Conservation (phyloP, 768 basidiomycete species). For the Podaxis sp. region DNA sequence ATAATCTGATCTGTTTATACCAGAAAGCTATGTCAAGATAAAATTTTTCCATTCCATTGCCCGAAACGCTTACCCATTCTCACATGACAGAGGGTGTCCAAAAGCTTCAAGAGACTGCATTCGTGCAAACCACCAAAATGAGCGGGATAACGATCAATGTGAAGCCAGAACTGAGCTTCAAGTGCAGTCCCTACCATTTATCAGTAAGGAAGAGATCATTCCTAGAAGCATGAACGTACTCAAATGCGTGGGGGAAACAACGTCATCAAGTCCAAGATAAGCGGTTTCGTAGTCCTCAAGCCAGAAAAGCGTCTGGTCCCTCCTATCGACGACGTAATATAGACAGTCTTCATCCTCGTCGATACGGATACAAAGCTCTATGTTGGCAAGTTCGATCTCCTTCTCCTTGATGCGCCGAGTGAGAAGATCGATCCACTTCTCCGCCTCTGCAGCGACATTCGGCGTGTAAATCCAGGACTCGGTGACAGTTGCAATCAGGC, state of each 20-base stretch:
- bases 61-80: slow-evolving; percentile 41
- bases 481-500: slow-evolving; percentile 44
- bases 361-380: slow-evolving; percentile 55
- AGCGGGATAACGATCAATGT: slow-evolving; percentile 47
- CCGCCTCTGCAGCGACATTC: slow-evolving; percentile 33
- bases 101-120: slow-evolving; percentile 42
- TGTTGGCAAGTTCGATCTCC: slow-evolving; percentile 31
- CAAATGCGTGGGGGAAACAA: slow-evolving; percentile 50
- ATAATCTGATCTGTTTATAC: slow-evolving; percentile 51
- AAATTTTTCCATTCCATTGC: neutral
- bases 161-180: slow-evolving; percentile 58
- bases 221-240: slow-evolving; percentile 33
- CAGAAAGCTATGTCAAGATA: neutral
- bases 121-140: slow-evolving; percentile 35
- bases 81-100: slow-evolving; percentile 53
- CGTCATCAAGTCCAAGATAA: slow-evolving; percentile 39
- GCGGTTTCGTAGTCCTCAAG: slow-evolving; percentile 43
- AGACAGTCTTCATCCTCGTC: slow-evolving; percentile 40
- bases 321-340: slow-evolving; percentile 59
- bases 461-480: slow-evolving; percentile 47
- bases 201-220: neutral
- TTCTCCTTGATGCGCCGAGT: slow-evolving; percentile 27
- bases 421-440: slow-evolving; percentile 34
- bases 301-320: slow-evolving; percentile 51
- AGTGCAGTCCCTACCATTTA: slow-evolving; percentile 39